Conservation (phyloP, 441 rosid species). For the Jatropha podagrica region DNA sequence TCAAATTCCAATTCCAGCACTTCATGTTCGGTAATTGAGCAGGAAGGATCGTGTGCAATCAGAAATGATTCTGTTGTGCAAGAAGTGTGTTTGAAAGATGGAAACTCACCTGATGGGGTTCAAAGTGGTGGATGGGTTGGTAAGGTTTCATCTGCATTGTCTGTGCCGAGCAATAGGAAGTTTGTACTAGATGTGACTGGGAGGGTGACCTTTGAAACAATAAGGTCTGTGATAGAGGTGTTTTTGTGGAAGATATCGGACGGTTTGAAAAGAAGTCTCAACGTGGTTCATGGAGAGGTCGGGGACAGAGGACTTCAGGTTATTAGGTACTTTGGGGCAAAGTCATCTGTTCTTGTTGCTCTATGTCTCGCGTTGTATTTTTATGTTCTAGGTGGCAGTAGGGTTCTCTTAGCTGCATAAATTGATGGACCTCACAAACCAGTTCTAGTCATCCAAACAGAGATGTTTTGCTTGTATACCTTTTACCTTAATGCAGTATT, state of each 20-base stretch:
- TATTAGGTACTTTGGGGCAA: conserved; percentile 60
- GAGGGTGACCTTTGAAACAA: conserved; percentile 73
- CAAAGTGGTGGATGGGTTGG: conserved; percentile 53
- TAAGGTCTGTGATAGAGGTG: conserved; percentile 58
- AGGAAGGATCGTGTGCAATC: conserved; percentile 25
- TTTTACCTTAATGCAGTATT: conserved; percentile 12
- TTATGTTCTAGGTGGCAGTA: conserved; percentile 49
- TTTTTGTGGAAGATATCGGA: conserved; percentile 61
- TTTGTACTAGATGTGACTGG: conserved; percentile 94
- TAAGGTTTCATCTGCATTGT: conserved; percentile 55
- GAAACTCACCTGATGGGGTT: conserved; percentile 30
- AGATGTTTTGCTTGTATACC: conserved; percentile 24
- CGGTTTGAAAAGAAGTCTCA: conserved; percentile 47
- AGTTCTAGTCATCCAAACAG: conserved; percentile 9
- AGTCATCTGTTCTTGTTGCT: conserved; percentile 68
- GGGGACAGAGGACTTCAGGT: conserved; percentile 63
- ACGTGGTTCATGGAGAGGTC: conserved; percentile 52
- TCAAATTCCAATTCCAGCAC: conserved; percentile 29
- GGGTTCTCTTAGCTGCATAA: conserved; percentile 52
- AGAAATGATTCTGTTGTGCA: conserved; percentile 22
- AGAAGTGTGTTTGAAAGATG: conserved; percentile 27
- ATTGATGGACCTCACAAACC: neutral
- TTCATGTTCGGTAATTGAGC: conserved; percentile 31
- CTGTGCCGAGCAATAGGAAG: conserved; percentile 72
- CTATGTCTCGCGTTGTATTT: conserved; percentile 78